A percentile compares a stretch with the other conserved stretches of the same genome.
phyloP scores from a whole-genome alignment of 257 asterid genomes.

The Coffea eugenioides region DNA sequence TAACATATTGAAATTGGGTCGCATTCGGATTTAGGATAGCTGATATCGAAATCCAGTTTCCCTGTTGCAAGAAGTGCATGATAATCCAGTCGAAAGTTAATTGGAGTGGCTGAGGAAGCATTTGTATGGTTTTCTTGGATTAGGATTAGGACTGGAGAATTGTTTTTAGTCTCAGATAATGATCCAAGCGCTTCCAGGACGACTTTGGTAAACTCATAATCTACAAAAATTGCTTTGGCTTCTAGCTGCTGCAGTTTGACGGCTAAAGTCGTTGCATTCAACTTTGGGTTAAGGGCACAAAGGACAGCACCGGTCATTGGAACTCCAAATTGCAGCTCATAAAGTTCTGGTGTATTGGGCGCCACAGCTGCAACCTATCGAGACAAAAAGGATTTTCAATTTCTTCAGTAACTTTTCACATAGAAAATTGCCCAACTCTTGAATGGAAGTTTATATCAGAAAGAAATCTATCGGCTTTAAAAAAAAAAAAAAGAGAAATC shows the following conservation, averaged over 20 bases:
- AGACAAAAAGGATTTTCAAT: not conserved
- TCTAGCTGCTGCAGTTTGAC: slow-evolving; percentile 42
- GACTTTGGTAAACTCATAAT: slow-evolving; percentile 34
- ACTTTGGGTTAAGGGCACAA: slow-evolving; percentile 47
- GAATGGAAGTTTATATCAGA: too few relatives aligned
- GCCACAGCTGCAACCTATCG: slow-evolving; percentile 60
- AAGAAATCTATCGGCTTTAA: too few relatives aligned
- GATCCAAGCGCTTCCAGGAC: slow-evolving; percentile 39
- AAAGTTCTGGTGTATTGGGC: slow-evolving; percentile 61
- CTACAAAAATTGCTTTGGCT: slow-evolving; percentile 54
- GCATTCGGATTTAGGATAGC: slow-evolving; percentile 56
- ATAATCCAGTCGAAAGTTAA: slow-evolving; percentile 29
- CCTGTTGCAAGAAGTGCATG: slow-evolving; percentile 43
- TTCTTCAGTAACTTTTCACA: not conserved
- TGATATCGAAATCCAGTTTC: slow-evolving; percentile 30
- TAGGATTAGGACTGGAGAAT: slow-evolving; percentile 35
- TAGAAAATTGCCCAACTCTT: too few relatives aligned
- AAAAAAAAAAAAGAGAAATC: too few relatives aligned
- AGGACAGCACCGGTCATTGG: slow-evolving; percentile 77
- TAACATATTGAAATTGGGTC: slow-evolving; percentile 66
- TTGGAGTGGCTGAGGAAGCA: not conserved
- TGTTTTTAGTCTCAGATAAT: slow-evolving; percentile 26
- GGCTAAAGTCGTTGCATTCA: slow-evolving; percentile 43
- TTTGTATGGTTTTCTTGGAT: slow-evolving; percentile 28
- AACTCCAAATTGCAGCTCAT: slow-evolving; percentile 65